phyloP scores from a whole-genome alignment of 148 eudicot genomes.

The Vaccinium corymbosum region DNA sequence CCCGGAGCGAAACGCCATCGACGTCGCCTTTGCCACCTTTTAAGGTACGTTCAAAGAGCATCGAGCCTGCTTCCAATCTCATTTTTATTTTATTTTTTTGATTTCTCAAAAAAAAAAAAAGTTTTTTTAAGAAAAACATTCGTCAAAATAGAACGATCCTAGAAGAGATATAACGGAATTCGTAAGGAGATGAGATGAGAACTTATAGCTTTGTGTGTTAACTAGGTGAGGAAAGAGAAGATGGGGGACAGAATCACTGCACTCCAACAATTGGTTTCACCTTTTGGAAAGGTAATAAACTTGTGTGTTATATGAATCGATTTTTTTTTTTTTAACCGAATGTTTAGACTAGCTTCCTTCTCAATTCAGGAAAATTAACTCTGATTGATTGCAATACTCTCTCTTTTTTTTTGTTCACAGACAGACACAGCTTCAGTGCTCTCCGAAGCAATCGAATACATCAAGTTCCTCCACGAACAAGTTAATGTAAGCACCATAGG shows the following conservation, averaged over 20 bases:
- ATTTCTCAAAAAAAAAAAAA: neutral
- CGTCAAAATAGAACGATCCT: no score
- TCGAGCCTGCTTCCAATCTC: neutral
- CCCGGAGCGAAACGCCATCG: slow-evolving; percentile 59
- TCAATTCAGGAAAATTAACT: slow-evolving; percentile 2
- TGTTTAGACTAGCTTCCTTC: neutral
- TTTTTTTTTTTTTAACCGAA: neutral
- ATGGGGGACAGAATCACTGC: slow-evolving; percentile 99
- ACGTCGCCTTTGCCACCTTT: slow-evolving; percentile 84
- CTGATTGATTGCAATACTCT: neutral
- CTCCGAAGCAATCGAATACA: slow-evolving; percentile 94
- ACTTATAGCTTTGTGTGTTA: slow-evolving; percentile 1
- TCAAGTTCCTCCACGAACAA: slow-evolving; percentile 96
- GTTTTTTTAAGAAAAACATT: neutral
- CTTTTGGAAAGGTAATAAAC: slow-evolving; percentile 92
- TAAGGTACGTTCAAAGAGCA: slow-evolving; percentile 43
- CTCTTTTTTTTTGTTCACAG: slow-evolving; percentile 31
- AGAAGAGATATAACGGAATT: no score
- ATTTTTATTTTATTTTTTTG: neutral
- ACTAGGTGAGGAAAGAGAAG: slow-evolving; percentile 95
- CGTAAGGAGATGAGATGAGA: neutral
- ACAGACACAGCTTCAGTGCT: slow-evolving; percentile 99
- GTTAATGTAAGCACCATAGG: slow-evolving; percentile 63
- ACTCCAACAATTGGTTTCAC: slow-evolving; percentile 98
- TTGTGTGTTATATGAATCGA: slow-evolving; percentile 5